Evolutionary conservation across 306 rosid genomes (phyloP), one percentile per base, ranked within the genome.

Genomic region (Rosa multiflora): DNA sequence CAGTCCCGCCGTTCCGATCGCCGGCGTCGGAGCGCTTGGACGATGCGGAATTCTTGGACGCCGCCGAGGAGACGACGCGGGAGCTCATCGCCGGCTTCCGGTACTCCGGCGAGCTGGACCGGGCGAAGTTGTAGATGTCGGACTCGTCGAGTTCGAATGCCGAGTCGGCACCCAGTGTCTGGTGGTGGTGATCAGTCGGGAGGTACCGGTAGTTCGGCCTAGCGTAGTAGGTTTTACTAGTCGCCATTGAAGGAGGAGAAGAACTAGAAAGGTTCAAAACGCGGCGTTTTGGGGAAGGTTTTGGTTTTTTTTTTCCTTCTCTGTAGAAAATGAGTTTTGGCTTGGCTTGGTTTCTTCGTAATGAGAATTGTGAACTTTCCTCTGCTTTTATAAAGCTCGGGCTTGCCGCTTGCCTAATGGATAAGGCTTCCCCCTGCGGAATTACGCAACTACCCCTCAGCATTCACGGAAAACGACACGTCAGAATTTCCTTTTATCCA

Each of bases 111-210:
- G 94, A 91, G 74, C 77, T 82, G 18, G 88, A 82, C 20, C 79
- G 74, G 26, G 69, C 69, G 8, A 92, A 85, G 87, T 75, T 88
- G 89, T 78, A 94, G 70, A 94, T 85, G 39, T 94, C 96, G 0
- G 97, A 85, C 73, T 94, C 98, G 75, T 88, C 88, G 82, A 94
- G 86, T 72, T 94, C 98, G 78, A 91, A 91, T 23, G 85, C 68
- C 8, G 92, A 58, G 68, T 91, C 96, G 66, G 86, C 29, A 3
- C 83, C 35, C 73, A 81, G 66, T 46, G 84, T 29, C 20, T 78
- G 63, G 73, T 53, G 43, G 76, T 47, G 79, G 8, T 86, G 82
- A 59, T 90, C 88, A 12, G 70, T 72, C 68, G 94, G 72, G 21
- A 94, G 89, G 52, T 84, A 91, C 2, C 89, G 88, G 85, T 87